These are phyloP conservation scores for Amoebophrya sp. DNA, from an alignment of 169 alveolate genomes.

Conservation along the genomic window DNA sequence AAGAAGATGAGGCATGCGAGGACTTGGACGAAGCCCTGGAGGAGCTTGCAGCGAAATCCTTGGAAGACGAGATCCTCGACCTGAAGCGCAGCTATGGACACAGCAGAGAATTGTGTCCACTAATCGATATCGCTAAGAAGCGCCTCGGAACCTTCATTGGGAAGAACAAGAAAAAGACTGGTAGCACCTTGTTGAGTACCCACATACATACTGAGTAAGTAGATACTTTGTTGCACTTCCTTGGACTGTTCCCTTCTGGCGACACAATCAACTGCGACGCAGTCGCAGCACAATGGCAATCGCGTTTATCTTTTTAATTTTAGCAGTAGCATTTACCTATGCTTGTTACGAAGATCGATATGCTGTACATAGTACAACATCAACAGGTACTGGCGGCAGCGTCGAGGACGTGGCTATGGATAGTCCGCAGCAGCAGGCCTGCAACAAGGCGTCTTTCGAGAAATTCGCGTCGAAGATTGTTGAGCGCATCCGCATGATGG, in stretches of 20 bases:
- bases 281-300: background rate
- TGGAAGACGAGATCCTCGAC: background rate
- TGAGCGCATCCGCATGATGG: background rate
- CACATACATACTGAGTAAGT: no score
- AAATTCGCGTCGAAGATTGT: background rate
- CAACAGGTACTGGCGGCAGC: background rate
- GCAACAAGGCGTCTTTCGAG: no score
- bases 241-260: background rate
- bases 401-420: background rate
- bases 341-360: no score
- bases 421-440: background rate
- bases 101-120: background rate
- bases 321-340: background rate
- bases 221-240: background rate
- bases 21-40: background rate
- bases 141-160: background rate
- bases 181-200: no score
- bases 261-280: background rate
- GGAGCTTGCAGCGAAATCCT: no score
- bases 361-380: background rate
- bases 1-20: background rate
- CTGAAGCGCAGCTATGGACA: background rate
- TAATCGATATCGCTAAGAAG: background rate
- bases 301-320: background rate
- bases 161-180: background rate